phyloP scores from a whole-genome alignment of 352 stramenopile species.

The Pythium pyrilobum region DNA sequence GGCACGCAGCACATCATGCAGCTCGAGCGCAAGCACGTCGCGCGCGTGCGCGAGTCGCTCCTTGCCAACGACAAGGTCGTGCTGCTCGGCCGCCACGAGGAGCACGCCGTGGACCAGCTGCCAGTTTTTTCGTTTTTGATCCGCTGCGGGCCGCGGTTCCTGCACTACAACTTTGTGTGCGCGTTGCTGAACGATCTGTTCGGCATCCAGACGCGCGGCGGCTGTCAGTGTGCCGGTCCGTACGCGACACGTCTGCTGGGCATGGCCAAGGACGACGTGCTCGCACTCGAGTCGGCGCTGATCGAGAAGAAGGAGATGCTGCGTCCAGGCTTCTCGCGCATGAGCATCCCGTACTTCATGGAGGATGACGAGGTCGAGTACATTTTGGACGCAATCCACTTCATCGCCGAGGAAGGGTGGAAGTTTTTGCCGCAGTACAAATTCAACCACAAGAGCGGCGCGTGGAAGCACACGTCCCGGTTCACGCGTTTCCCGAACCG shows the following conservation, averaged over 20 bases:
- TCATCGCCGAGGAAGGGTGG: conserved; percentile 88
- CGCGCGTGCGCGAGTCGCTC: conserved; percentile 23
- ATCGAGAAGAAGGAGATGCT: conserved; percentile 88
- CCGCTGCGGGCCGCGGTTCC: conserved; percentile 62
- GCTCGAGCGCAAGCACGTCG: conserved; percentile 27
- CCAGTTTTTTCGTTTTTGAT: conserved; percentile 93
- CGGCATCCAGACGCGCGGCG: conserved; percentile 86
- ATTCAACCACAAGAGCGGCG: conserved; percentile 92
- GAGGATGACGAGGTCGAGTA: conserved; percentile 84
- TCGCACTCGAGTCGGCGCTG: conserved; percentile 71
- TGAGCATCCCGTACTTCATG: conserved; percentile 87
- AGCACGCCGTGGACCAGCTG: conserved; percentile 35
- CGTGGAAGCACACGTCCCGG: conserved; percentile 74
- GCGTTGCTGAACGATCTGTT: conserved; percentile 96
- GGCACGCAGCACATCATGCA: conserved; percentile 30
- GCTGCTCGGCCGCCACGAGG: conserved; percentile 52
- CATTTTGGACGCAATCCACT: conserved; percentile 87
- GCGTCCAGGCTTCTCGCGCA: conserved; percentile 88
- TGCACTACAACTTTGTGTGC: conserved; percentile 97
- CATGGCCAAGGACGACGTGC: conserved; percentile 50
- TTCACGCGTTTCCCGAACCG: conserved; percentile 26
- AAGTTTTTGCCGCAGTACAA: conserved; percentile 89
- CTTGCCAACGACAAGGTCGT: conserved; percentile 52
- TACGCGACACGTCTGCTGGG: conserved; percentile 91
- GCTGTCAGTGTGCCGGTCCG: conserved; percentile 67